Evolutionary conservation across 1,284 basidiomycete genomes (phyloP).

Genomic region (Laetiporus sulphureus): DNA sequence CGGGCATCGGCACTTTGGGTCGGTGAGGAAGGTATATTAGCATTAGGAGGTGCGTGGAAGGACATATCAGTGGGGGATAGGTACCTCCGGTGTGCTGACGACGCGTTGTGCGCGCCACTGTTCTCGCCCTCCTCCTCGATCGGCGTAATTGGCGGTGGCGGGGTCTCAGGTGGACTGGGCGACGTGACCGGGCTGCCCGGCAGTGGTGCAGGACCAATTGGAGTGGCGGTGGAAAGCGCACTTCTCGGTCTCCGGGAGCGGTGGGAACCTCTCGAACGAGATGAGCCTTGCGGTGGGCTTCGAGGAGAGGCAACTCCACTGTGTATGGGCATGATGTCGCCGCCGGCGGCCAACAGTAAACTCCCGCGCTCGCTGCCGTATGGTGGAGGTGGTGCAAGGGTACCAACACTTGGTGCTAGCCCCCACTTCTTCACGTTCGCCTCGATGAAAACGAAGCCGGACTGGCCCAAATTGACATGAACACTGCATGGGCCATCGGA

Average conservation of each 20-base stretch:
- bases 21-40: conserved; percentile 42
- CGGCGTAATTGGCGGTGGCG: conserved; percentile 74
- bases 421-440: conserved; percentile 99
- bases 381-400: conserved; percentile 90
- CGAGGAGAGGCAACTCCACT: conserved; percentile 35
- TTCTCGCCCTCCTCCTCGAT: conserved; percentile 55
- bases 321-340: conserved; percentile 37
- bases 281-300: conserved; percentile 39
- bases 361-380: conserved; percentile 94
- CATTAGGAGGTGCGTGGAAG: conserved; percentile 48
- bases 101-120: conserved; percentile 23
- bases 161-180: conserved; percentile 44
- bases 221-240: conserved; percentile 32
- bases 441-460: conserved; percentile 96
- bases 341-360: conserved; percentile 87
- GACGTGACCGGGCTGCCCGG: conserved; percentile 35
- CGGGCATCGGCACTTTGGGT: conserved; percentile 23
- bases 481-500: conserved; percentile 92
- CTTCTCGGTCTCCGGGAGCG: conserved; percentile 41
- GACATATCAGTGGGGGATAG: conserved; percentile 61
- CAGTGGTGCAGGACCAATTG: conserved; percentile 55
- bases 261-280: conserved; percentile 50
- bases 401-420: conserved; percentile 89
- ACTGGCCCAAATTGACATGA: conserved; percentile 93
- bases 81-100: conserved; percentile 46